Evolutionary conservation across 371 early-diverging fungal genomes (phyloP).

Genomic region (Mortierella sp.): DNA sequence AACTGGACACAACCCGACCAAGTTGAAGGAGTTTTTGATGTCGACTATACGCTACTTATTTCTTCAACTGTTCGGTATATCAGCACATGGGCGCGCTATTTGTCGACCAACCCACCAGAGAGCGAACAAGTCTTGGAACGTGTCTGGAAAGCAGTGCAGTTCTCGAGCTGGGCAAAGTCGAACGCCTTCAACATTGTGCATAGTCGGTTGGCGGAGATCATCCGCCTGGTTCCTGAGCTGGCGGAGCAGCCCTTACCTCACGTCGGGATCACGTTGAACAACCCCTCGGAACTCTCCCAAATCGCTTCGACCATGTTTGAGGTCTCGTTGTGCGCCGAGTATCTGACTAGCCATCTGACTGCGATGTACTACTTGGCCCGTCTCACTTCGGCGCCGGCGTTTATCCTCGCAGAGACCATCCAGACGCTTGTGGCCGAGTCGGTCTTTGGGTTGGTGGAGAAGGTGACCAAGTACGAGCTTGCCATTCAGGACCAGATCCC

Average conservation of each 20-base stretch:
- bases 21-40: background rate
- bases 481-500: constrained; percentile 54
- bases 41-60: constrained; percentile 34
- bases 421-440: constrained; percentile 30
- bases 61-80: constrained; percentile 64
- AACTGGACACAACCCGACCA: constrained; percentile 23
- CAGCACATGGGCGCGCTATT: constrained; percentile 64
- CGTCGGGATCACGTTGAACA: constrained; percentile 39
- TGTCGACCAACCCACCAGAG: constrained; percentile 50
- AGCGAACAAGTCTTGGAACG: constrained; percentile 43
- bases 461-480: constrained; percentile 48
- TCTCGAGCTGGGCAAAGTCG: constrained; percentile 29
- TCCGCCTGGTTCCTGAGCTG: constrained; percentile 21
- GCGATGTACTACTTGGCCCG: constrained; percentile 52
- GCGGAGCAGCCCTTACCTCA: constrained; percentile 28
- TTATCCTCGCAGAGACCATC: constrained; percentile 32
- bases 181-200: constrained; percentile 25
- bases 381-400: constrained; percentile 24
- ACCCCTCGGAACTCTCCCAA: constrained; percentile 29
- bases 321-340: constrained; percentile 44
- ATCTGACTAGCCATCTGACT: constrained; percentile 42
- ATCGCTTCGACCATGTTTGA: constrained; percentile 38
- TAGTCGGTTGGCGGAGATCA: background rate
- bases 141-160: constrained; percentile 33
- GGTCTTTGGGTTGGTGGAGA: constrained; percentile 45